Evolutionary conservation across 306 rosid genomes (phyloP).

Genomic region (Cicer arietinum): DNA sequence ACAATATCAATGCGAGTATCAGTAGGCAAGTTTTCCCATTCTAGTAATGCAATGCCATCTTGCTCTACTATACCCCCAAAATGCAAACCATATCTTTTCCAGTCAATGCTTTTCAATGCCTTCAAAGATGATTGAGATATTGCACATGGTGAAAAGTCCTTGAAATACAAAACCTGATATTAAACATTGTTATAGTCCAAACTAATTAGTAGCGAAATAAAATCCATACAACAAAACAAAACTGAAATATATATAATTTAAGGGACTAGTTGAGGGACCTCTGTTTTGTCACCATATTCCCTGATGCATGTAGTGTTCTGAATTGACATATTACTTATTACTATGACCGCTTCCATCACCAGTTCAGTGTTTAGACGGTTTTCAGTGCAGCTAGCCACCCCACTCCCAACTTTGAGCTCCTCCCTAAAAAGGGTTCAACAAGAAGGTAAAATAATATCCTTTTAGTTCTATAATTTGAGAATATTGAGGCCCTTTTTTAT

Average conservation of each 20-base stretch:
- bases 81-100: conserved; percentile 83
- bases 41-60: conserved; percentile 61
- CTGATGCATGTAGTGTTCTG: conserved; percentile 56
- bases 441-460: conserved; percentile 21
- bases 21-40: conserved; percentile 73
- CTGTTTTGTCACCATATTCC: conserved; percentile 57
- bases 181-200: conserved; percentile 37
- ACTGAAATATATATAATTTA: conserved; percentile 30
- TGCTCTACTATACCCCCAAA: conserved; percentile 57
- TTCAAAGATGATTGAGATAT: conserved; percentile 63
- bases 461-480: conserved; percentile 25
- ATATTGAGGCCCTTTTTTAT: conserved; percentile 1
- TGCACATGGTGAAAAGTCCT: conserved; percentile 68
- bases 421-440: conserved; percentile 58
- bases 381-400: conserved; percentile 60
- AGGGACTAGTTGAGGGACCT: conserved; percentile 57
- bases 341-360: conserved; percentile 72
- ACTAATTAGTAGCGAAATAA: conserved; percentile 29
- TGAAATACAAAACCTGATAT: conserved; percentile 74
- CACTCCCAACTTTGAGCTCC: conserved; percentile 79
- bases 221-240: conserved; percentile 33
- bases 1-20: conserved; percentile 69
- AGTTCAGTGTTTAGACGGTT: conserved; percentile 51
- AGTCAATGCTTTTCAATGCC: conserved; percentile 70
- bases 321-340: conserved; percentile 65